phyloP scores from a whole-genome alignment of 2,329 filamentous ascomycete species.

The Myriosclerotinia scirpicola region DNA sequence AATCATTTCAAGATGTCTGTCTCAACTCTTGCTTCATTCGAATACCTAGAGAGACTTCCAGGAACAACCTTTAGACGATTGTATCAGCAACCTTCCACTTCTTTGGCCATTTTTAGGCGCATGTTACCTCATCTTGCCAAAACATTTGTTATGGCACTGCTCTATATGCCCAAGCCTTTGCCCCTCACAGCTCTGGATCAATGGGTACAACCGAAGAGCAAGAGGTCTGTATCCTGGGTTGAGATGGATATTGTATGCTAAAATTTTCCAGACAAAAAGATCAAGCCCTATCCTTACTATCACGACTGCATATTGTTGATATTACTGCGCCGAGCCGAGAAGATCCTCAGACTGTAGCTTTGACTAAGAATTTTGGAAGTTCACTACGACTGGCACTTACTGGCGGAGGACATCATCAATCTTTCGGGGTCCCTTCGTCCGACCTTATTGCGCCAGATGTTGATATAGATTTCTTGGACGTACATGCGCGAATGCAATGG shows the following conservation, averaged over 20 bases:
- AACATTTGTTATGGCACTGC: conserved; percentile 90
- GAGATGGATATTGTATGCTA: conserved; percentile 23
- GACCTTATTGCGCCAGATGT: conserved; percentile 62
- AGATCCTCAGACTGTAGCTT: conserved; percentile 67
- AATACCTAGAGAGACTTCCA: conserved; percentile 90
- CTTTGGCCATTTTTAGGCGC: conserved; percentile 92
- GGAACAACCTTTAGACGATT: conserved; percentile 87
- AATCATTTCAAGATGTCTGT: conserved; percentile 39
- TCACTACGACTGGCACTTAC: conserved; percentile 86
- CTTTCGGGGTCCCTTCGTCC: conserved; percentile 83
- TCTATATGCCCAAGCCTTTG: conserved; percentile 84
- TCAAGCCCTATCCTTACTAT: conserved; percentile 76
- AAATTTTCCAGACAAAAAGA: conserved; percentile 66
- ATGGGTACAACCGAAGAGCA: conserved; percentile 74
- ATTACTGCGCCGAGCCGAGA: conserved; percentile 62
- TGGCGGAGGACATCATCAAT: conserved; percentile 79
- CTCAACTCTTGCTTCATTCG: conserved; percentile 65
- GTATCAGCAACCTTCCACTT: conserved; percentile 94
- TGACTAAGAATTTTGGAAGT: conserved; percentile 78
- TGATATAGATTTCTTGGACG: conserved; percentile 72
- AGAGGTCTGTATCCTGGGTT: conserved; percentile 46
- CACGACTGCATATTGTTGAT: conserved; percentile 81
- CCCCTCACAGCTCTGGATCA: conserved; percentile 76
- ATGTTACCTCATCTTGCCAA: conserved; percentile 96
- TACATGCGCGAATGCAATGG: conserved; percentile 86